A percentile compares a stretch with the other conserved stretches of the same genome.
Conservation (phyloP, 441 rosid species). For the Isatis lusitanica region DNA sequence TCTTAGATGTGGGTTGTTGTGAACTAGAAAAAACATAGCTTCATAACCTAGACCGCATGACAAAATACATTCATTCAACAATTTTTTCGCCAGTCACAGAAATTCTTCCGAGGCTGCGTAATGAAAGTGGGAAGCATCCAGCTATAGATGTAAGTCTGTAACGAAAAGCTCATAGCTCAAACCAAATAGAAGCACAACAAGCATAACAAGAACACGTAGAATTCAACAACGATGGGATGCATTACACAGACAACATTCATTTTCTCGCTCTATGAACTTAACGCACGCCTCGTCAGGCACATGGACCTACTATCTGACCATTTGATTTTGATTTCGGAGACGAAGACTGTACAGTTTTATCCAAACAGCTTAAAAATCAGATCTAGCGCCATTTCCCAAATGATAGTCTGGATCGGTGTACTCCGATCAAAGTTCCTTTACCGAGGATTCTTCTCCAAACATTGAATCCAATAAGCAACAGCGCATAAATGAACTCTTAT, state of each 20-base stretch:
- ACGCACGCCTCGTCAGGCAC: neutral
- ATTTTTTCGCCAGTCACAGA: neutral
- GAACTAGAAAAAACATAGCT: neutral
- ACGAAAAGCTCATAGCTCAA: neutral
- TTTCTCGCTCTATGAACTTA: neutral
- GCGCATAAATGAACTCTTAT: neutral
- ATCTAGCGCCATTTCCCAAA: neutral
- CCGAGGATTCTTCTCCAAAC: neutral
- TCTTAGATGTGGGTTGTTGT: neutral
- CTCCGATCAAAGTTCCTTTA: neutral
- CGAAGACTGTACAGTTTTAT: neutral
- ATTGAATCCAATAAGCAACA: constrained; percentile 9
- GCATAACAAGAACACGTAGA: neutral
- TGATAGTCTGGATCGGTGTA: neutral
- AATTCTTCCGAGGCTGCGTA: neutral
- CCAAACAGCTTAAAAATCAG: neutral
- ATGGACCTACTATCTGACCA: neutral
- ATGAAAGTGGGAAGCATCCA: neutral
- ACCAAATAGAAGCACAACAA: neutral
- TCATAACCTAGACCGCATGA: neutral
- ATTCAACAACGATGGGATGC: neutral
- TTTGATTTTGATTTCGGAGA: neutral
- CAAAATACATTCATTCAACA: too few species aligned
- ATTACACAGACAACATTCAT: neutral
- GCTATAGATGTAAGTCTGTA: neutral